Percentiles rank a stretch among this genome's conserved stretches.
These are phyloP conservation scores for Spathaspora jeffriesii DNA, from an alignment of 1,139 yeast genomes.

Conservation along the genomic window DNA sequence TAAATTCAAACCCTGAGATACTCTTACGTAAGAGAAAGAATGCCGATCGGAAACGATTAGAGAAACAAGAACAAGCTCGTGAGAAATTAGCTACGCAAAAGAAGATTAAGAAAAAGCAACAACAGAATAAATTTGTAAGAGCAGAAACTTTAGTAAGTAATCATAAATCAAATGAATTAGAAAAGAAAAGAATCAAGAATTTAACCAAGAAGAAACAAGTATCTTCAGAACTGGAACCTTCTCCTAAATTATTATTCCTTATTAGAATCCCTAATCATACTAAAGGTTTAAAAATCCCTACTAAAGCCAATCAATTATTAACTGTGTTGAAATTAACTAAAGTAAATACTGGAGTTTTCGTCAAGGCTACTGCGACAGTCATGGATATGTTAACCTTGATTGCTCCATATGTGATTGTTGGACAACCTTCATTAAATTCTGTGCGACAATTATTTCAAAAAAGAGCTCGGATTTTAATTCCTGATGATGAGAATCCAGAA, in stretches of 20 bases:
- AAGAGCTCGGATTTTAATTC: constrained; percentile 59
- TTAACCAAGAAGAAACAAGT: constrained; percentile 49
- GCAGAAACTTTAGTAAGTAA: constrained; percentile 73
- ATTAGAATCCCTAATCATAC: constrained; percentile 61
- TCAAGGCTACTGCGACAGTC: constrained; percentile 57
- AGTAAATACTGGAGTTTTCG: constrained; percentile 69
- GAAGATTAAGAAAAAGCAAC: constrained; percentile 35
- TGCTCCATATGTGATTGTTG: constrained; percentile 72
- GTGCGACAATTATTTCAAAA: constrained; percentile 74
- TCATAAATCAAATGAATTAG: constrained; percentile 64
- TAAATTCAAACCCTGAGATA: constrained; percentile 74
- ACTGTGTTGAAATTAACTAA: constrained; percentile 57
- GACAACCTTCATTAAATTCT: constrained; percentile 69
- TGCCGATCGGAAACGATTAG: constrained; percentile 68
- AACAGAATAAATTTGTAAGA: constrained; percentile 55
- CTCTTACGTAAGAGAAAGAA: constrained; percentile 76
- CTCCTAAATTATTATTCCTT: constrained; percentile 58
- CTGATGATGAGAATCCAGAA: constrained; percentile 27
- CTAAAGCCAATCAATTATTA: constrained; percentile 62
- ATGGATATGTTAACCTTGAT: constrained; percentile 63
- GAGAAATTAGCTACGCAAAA: constrained; percentile 32
- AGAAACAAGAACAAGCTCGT: constrained; percentile 54
- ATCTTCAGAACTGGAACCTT: constrained; percentile 22
- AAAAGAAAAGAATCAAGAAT: constrained; percentile 64
- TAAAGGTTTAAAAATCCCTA: constrained; percentile 64